Base-by-base conservation (phyloP, 306 rosid genomes). In the Sesbania bispinosa region DNA sequence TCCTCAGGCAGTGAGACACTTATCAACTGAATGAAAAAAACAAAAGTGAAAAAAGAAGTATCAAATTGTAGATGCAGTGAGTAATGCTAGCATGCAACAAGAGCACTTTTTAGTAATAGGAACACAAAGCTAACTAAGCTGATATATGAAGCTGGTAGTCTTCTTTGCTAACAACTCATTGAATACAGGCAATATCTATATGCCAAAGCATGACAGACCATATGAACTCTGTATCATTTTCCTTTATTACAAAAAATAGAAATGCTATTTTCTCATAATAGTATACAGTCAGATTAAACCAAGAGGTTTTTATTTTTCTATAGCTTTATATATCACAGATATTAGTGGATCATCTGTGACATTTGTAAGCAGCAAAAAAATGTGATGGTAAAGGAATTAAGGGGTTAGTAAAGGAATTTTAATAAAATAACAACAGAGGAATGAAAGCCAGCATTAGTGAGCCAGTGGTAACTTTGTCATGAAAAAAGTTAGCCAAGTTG, bases 111-210 rank as follows among this genome's bases (percentile, higher is more conserved):
- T 4, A 39, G 54, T 11, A 20, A n/a, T 20, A 62, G 5, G 42
- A 70, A 50, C 35, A 67, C 5, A 21, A 21, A 68, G 51, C 74
- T 68, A 35, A 35, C n/a, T n/a, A n/a, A n/a, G n/a, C n/a, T 9
- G 43, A 58, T 32, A 58, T 11, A 38, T 19, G 10, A 36, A 48
- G 30, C 18, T 32, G 45, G 65, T 15, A 2, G 11, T 9, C 45
- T 45, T 27, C 24, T 45, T 45, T 45, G 10, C 2, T 9, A 21
- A 30, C 16, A 7, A 24, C n/a, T 64, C 42, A 64, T 26, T 64
- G 16, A 45, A 23, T 8, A 46, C 42, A 29, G 30, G 72, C 58
- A 30, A 29, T 66, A 46, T 32, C 30, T 32, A 67, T 19, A 48
- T 50, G 8, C 35, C 13, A 35, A 39, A 51, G 61, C 15, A 39